Conservation (phyloP, 768 basidiomycete genomes). For the Suillus plorans region DNA sequence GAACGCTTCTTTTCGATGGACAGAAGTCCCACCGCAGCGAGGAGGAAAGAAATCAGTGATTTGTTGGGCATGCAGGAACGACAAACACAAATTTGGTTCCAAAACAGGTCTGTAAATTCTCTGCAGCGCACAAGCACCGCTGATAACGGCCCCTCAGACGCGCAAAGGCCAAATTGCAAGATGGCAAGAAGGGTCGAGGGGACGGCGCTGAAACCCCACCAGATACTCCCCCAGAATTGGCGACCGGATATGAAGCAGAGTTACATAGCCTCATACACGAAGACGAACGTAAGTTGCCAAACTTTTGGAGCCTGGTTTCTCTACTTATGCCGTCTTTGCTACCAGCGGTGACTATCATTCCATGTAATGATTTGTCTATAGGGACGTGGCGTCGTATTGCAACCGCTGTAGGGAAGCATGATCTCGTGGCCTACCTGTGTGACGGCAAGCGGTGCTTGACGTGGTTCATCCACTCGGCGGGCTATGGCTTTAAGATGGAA, state of each 20-base stretch:
- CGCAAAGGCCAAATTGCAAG: conserved; percentile 77
- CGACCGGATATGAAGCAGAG: conserved; percentile 55
- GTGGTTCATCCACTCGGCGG: conserved; percentile 78
- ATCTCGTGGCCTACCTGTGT: conserved; percentile 76
- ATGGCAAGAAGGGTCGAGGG: conserved; percentile 49
- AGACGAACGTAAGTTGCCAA: conserved; percentile 59
- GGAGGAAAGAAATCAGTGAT: conserved; percentile 72
- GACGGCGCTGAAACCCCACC: conserved; percentile 39
- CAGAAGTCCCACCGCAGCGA: conserved; percentile 68
- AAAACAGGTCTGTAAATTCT: conserved; percentile 55
- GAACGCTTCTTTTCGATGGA: conserved; percentile 70
- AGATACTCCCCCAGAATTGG: conserved; percentile 51
- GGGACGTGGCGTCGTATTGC: conserved; percentile 80
- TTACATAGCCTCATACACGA: conserved; percentile 70
- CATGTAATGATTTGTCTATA: conserved; percentile 71
- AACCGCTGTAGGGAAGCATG: conserved; percentile 51
- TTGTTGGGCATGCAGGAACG: conserved; percentile 81
- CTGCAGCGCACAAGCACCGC: not conserved
- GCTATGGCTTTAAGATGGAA: conserved; percentile 84
- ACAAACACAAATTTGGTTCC: conserved; percentile 90
- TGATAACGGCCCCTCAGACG: conserved; percentile 45
- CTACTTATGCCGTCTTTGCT: not conserved
- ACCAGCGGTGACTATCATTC: conserved; percentile 71
- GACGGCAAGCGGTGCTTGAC: conserved; percentile 63
- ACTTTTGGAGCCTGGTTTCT: not conserved